These are phyloP conservation scores for Asterochloris erici DNA, from an alignment of 139 green algal genomes.

Conservation along the genomic window DNA sequence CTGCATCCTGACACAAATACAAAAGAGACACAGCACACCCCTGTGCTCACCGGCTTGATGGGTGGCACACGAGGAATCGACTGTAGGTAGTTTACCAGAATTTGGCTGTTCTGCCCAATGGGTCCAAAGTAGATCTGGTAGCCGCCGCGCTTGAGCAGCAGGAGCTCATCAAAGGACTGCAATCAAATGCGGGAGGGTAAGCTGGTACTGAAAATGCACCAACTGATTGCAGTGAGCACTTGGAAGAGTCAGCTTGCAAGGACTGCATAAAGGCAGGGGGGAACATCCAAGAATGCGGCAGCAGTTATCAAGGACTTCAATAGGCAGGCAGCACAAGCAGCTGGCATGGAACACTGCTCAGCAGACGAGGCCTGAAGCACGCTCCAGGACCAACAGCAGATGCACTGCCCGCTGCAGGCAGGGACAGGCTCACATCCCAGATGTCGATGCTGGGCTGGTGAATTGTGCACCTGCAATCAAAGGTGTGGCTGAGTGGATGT, in stretches of 20 bases:
- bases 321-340: too few relatives aligned
- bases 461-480: constrained; percentile 69
- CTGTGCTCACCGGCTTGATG: background rate
- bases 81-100: constrained; percentile 46
- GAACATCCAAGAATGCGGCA: too few relatives aligned
- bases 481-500: too few relatives aligned
- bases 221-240: background rate
- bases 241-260: background rate
- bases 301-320: too few relatives aligned
- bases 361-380: too few relatives aligned
- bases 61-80: constrained; percentile 6
- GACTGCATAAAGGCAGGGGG: too few relatives aligned
- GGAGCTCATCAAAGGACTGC: constrained; percentile 63
- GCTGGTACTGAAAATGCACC: background rate
- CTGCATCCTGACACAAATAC: too few relatives aligned
- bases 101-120: constrained; percentile 42
- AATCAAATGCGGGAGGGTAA: background rate
- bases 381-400: too few relatives aligned
- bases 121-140: constrained; percentile 75
- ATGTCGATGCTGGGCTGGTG: constrained; percentile 79
- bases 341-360: too few relatives aligned
- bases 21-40: too few relatives aligned
- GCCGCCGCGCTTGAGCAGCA: constrained; percentile 69
- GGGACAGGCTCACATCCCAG: constrained; percentile 42
- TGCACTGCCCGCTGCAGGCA: too few relatives aligned